Base-by-base conservation (phyloP, 2,329 filamentous ascomycete species). In the Monosporascus sp. region DNA sequence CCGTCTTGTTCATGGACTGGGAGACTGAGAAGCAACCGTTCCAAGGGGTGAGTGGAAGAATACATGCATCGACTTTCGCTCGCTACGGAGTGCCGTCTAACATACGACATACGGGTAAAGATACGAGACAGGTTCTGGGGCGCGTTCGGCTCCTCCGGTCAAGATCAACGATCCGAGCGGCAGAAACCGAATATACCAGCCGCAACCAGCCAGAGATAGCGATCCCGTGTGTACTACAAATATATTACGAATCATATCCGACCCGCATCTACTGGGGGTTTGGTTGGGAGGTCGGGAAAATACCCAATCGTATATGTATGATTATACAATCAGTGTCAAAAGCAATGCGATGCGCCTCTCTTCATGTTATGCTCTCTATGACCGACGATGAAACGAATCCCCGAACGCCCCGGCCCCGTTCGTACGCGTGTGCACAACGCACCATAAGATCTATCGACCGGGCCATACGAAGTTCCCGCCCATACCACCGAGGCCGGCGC, bases 1-100 rank as follows among this genome's bases (percentile, higher is more conserved):
- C 78, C 27, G 75, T 85, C 31, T 69, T 87, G 52, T 87, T 85
- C 66, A 77, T 86, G 76, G 82, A 87, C 58, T 82, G 76, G 76
- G 69, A 73, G 24, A 65, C 65, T 9, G 70, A 74, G 24, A 64
- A 69, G 3, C 73, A 75, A 48, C 79, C 79, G 3, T 81, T 83
- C 57, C 70, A 78, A 57, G 72, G 70, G 37, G 78, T 82, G 72
- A 58, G 78, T 58, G 37, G 19, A 27, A 27, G 9, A 27, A 46
- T 26, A 3, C 20, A 24, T 14, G 20, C n/a, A 37, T 47, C 49
- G 3, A 19, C 14, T 3, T 3, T 16, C 2, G 7, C 17, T 11
- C 2, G 20, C 14, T 31, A 46, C 44, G 5, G 31, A 14, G 4
- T 11, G 7, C 52, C 19, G 50, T 51, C 46, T 55, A 11, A 55